These are phyloP conservation scores for Prunus padus DNA, from an alignment of 306 rosid genomes.

Conservation along the genomic window DNA sequence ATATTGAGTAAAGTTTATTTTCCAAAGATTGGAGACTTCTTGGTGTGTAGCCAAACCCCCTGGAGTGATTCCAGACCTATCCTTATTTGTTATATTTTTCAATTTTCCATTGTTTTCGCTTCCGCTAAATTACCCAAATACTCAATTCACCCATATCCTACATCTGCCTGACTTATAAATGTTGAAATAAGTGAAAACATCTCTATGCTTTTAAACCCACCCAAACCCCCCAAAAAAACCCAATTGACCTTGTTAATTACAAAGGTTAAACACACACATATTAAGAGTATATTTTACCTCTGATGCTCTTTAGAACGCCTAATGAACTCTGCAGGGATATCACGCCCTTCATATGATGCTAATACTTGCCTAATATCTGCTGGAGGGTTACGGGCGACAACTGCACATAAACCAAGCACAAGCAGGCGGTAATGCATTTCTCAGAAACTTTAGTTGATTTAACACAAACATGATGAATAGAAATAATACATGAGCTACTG, in stretches of 20 bases:
- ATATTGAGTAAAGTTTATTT: too few species aligned
- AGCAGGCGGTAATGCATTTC: conserved; percentile 24
- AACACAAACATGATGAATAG: not conserved
- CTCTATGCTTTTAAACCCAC: not conserved
- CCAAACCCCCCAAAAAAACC: not conserved
- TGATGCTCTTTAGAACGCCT: conserved; percentile 82
- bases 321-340: conserved; percentile 80
- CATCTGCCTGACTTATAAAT: not conserved
- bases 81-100: too few species aligned
- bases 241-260: not conserved
- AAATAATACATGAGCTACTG: not conserved
- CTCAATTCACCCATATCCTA: too few species aligned
- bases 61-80: too few species aligned
- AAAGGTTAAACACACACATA: not conserved
- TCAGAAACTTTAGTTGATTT: conserved; percentile 6
- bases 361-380: conserved; percentile 86
- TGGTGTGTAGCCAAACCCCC: too few species aligned
- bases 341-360: conserved; percentile 75
- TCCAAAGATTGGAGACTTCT: too few species aligned
- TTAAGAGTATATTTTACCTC: conserved; percentile 36
- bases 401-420: conserved; percentile 47
- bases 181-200: not conserved
- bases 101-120: too few species aligned
- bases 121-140: too few species aligned
- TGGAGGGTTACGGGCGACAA: conserved; percentile 88